Conservation (phyloP, 768 basidiomycete genomes). For the Sarcodon aspratus region DNA sequence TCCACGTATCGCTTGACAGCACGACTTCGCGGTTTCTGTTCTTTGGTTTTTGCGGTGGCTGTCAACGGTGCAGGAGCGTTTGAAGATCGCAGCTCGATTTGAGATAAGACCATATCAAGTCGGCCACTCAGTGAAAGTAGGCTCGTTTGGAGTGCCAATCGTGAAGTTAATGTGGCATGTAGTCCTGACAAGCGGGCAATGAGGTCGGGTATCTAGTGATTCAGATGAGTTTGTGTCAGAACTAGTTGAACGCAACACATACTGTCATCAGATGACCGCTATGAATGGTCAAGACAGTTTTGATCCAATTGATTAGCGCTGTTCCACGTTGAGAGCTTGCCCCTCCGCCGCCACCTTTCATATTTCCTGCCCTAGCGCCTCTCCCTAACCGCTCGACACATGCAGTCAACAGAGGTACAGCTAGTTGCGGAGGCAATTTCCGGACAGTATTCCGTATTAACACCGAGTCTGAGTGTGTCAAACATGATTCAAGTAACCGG, state of each 20-base stretch:
- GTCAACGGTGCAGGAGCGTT: slow-evolving; percentile 46
- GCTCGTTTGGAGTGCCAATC: slow-evolving; percentile 75
- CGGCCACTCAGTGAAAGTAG: slow-evolving; percentile 80
- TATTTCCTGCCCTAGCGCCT: slow-evolving; percentile 55
- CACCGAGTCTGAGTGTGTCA: slow-evolving; percentile 68
- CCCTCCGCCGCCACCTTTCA: slow-evolving; percentile 70
- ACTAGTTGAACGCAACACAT: slow-evolving; percentile 19
- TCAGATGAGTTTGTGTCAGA: neutral
- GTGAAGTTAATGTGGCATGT: slow-evolving; percentile 68
- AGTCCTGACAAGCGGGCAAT: slow-evolving; percentile 79
- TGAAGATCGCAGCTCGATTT: slow-evolving; percentile 84
- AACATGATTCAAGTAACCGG: slow-evolving; percentile 75
- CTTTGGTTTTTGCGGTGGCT: slow-evolving; percentile 23
- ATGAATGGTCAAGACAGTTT: slow-evolving; percentile 74
- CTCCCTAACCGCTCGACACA: slow-evolving; percentile 84
- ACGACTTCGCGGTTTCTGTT: slow-evolving; percentile 20
- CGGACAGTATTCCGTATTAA: slow-evolving; percentile 83
- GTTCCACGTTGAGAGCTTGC: slow-evolving; percentile 70
- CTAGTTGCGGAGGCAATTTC: slow-evolving; percentile 76
- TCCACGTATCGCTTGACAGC: slow-evolving; percentile 52
- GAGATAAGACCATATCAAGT: slow-evolving; percentile 87
- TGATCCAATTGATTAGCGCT: slow-evolving; percentile 66
- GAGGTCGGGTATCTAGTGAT: slow-evolving; percentile 77
- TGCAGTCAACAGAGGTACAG: slow-evolving; percentile 74
- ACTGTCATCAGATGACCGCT: slow-evolving; percentile 93